Base-by-base conservation (phyloP, 495 filamentous ascomycete species). In the Aspergillus bridgeri region DNA sequence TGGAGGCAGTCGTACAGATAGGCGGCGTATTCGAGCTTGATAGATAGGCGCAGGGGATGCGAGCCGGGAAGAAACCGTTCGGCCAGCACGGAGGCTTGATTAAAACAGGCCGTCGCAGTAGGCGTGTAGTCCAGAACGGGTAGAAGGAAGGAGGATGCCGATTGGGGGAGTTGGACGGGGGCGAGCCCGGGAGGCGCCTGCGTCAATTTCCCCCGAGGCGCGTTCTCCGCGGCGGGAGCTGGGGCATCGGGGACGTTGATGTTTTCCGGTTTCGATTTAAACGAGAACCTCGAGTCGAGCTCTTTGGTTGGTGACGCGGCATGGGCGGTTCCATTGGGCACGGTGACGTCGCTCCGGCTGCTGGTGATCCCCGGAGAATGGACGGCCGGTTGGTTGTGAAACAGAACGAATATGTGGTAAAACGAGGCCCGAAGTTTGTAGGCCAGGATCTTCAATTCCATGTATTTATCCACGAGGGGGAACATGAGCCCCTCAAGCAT, bases 371-470 rank as follows among this genome's bases (percentile, higher is more conserved):
- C 74, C 45, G 75, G 64, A 18, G 75, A 71, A 48, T 78, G 78
- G 58, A 86, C 69, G 5, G 79, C 75, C 8, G 86, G 86, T 49
- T 85, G 76, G 72, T 97, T 96, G 75, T 96, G 91, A 68, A 96
- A 98, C 17, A 97, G 81, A 51, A 96, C 96, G 67, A 96, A 96
- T 57, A 98, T 90, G 75, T 98, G 94, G 64, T 94, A 93, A 65
- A 97, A 96, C 23, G 88, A 92, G 6, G 95, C 94, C 57, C 91
- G 86, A 20, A 98, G 82, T 73, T 98, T 98, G 73, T 89, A 89
- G 7, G 89, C 85, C 51, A 98, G 82, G 9, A 98, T 92, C 62
- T 90, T 91, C 20, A 92, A 82, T 69, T 89, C 92, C 63, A 85
- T 71, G 62, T 84, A 86, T 42, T 80, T 75, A 22, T 81, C 77